Evolutionary conservation across 73 alveolate species (phyloP).

Genomic region (Symbiodinium natans): DNA sequence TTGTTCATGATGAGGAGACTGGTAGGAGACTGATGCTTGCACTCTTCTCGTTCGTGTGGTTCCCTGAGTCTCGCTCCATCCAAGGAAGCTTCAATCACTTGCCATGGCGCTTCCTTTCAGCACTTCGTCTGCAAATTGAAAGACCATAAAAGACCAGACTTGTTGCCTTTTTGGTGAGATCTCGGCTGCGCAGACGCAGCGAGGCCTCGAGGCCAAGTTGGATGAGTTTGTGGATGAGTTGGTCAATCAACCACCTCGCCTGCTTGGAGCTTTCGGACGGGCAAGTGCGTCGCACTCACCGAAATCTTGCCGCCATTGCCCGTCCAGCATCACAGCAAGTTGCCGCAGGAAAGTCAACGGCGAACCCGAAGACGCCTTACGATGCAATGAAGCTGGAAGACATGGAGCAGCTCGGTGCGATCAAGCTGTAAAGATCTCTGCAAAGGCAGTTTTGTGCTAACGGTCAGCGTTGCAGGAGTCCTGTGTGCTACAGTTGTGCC

Average conservation of each 20-base stretch:
- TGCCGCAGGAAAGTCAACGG: neutral
- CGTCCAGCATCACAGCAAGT: no score
- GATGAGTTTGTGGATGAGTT: conserved; percentile 10
- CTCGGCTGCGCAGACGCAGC: no score
- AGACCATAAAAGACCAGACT: no score
- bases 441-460: no score
- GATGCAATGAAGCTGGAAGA: neutral
- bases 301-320: no score
- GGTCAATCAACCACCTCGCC: conserved; percentile 7
- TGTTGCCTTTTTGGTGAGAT: no score
- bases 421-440: no score
- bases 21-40: no score
- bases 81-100: neutral
- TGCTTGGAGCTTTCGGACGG: conserved; percentile 11
- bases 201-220: neutral
- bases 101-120: conserved; percentile 1
- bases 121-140: neutral
- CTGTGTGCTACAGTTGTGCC: no score
- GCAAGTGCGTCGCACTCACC: no score
- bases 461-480: no score
- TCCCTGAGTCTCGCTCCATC: neutral
- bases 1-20: no score
- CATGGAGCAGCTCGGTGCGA: neutral
- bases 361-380: neutral
- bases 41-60: neutral